Base-by-base conservation (phyloP, 176 grass and related monocot species). In the Carex parvula region DNA sequence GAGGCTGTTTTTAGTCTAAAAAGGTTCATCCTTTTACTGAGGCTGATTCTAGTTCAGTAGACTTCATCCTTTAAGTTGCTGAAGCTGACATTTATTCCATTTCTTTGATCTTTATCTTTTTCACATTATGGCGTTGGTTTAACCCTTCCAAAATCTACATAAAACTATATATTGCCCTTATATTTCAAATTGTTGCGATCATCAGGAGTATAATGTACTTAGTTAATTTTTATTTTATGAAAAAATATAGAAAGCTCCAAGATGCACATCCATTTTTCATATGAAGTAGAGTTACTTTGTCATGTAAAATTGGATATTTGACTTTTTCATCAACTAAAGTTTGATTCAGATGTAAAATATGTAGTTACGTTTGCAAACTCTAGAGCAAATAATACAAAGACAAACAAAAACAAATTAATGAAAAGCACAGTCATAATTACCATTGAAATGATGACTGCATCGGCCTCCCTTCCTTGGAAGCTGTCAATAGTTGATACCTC, bases 381-480 rank as follows among this genome's bases (percentile, higher is more conserved):
- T 59, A 59, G 17, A 59, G 56, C 60, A 22, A n/a, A 2, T 6
- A 62, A 62, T 10, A 62, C 17, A 59, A 18, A 44, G 44, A 59
- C 16, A 62, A 62, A 22, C 1, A 70, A 17, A 4, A 39, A 32
- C 3, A 3, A 53, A 11, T 75, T 75, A 16, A 75, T 29, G 4
- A 8, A 54, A 54, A 46, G 11, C 5, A 54, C 3, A 53, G 20
- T 20, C 37, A 46, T 53, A 33, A 85, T 62, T 93, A 98, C 95
- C 92, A 93, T 95, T 24, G 92, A 95, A 83, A 95, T 93, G 83
- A 98, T 87, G 60, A 98, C 92, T 14, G 95, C 91, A 95, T 98
- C 92, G 48, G 92, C 89, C 84, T 95, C 91, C 83, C 95, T 91
- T 64, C 95, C 92, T 72, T 98, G 95, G 83, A 98, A 98, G 85